Percentiles rank a stretch among this genome's conserved stretches.
phyloP scores from a whole-genome alignment of 139 green algal species.

The Chlorella sp. region DNA sequence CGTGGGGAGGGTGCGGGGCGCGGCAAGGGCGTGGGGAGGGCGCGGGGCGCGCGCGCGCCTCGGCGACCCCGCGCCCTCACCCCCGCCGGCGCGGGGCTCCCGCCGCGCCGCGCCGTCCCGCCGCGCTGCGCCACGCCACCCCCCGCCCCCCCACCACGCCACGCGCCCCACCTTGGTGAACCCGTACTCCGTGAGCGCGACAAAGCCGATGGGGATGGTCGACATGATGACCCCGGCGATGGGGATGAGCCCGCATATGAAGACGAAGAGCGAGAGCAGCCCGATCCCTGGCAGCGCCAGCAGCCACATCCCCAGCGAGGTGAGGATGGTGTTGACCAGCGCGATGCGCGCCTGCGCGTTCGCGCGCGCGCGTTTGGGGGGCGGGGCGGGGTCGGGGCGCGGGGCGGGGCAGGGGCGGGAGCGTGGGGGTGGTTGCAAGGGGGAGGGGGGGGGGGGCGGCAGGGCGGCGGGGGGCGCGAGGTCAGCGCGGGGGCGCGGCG shows the following conservation, averaged over 20 bases:
- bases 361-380: no score
- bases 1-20: neutral
- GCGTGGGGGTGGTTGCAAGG: no score
- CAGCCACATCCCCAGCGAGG: conserved; percentile 81
- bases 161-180: conserved; percentile 75
- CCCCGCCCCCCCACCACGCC: neutral
- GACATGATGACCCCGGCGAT: conserved; percentile 92
- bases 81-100: no score
- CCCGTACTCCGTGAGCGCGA: conserved; percentile 88
- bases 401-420: no score
- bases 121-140: no score
- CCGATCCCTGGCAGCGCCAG: conserved; percentile 84
- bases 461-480: no score
- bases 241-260: conserved; percentile 92
- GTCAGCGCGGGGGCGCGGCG: no score
- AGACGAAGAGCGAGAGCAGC: conserved; percentile 91
- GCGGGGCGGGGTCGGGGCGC: no score
- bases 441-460: neutral
- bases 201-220: conserved; percentile 86
- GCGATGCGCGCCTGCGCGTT: conserved; percentile 80
- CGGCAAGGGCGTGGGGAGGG: neutral
- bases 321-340: conserved; percentile 90
- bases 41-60: no score
- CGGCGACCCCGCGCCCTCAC: no score
- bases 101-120: no score